Base-by-base conservation (phyloP, 345 rosid genomes). In the Mercurialis annua region DNA sequence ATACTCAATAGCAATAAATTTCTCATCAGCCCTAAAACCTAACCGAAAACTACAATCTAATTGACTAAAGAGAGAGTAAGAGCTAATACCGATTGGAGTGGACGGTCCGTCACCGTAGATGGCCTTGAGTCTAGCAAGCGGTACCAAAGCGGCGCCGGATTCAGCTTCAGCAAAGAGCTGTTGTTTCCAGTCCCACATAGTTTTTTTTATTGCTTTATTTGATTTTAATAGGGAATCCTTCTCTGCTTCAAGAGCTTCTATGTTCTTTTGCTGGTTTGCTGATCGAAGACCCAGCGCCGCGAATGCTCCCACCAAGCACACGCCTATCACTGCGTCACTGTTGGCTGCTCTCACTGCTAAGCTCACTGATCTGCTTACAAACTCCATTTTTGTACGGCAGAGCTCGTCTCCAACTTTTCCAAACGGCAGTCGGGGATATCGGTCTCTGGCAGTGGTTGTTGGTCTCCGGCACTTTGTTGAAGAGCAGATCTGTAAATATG, bases 151-250 rank as follows among this genome's bases (percentile, higher is more conserved):
- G 6, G 92, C 64, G 20, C 53, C 67, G 5, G 86, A 69, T 3
- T 84, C 68, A 15, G 97, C 92, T 75, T 90, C 98, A 8, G 90
- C 86, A 72, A 36, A 89, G 70, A 93, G 96, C 66, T 86, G 88
- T 7, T 93, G 97, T 71, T 89, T 93, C 97, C 92, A 87, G 20
- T 87, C 88, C 98, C 96, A 93, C 78, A 89, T 68, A 36, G 79
- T 33, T 67, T 78, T 83, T 75, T 82, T 90, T 80, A 84, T 65
- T 61, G 65, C 79, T 65, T 86, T 89, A 71, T 93, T 90, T 40
- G 87, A 70, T 30, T 83, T 78, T 29, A 59, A 34, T 2, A 90
- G 78, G 0, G 88, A 82, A 2, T 81, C 85, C 67, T 83, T 89
- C 76, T 87, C 79, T 4, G 83, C 77, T 40, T 80, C 81, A 50